These are phyloP conservation scores for Waltergamsia citrina DNA, from an alignment of 2,329 filamentous ascomycete species.

Conservation along the genomic window DNA sequence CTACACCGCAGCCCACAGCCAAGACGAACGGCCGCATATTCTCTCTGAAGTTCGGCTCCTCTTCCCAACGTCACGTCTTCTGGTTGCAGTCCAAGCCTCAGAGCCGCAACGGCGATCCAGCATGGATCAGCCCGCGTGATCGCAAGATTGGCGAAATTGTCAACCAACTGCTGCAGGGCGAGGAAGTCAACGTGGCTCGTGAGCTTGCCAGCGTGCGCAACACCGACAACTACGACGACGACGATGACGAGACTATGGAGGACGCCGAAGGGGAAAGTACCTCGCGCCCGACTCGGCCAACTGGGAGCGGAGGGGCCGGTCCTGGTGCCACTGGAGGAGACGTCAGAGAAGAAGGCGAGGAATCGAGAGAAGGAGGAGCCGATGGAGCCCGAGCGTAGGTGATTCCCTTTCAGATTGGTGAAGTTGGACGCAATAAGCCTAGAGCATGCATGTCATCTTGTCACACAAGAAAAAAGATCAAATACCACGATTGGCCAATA, in stretches of 20 bases:
- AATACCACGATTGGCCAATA: constrained; percentile 4
- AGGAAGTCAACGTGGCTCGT: constrained; percentile 69
- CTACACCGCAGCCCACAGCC: constrained; percentile 44
- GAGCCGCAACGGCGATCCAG: constrained; percentile 54
- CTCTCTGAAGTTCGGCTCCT: constrained; percentile 86
- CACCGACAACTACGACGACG: constrained; percentile 43
- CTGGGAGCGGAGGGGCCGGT: constrained; percentile 71
- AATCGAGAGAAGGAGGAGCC: constrained; percentile 82
- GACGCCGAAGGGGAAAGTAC: constrained; percentile 61
- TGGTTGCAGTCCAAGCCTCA: constrained; percentile 93
- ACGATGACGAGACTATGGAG: constrained; percentile 42
- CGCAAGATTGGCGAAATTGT: constrained; percentile 83
- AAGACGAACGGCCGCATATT: constrained; percentile 85
- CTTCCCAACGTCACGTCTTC: constrained; percentile 84
- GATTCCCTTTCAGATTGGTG: constrained; percentile 15
- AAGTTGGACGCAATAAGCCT: background rate
- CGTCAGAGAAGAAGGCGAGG: constrained; percentile 80
- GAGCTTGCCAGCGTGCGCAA: constrained; percentile 57
- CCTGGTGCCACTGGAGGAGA: constrained; percentile 85
- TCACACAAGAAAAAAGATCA: background rate
- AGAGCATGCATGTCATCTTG: background rate
- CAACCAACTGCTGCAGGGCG: constrained; percentile 74
- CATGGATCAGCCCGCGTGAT: constrained; percentile 78
- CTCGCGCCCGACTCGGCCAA: constrained; percentile 44
- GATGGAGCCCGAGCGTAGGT: constrained; percentile 99